Percentiles rank a stretch among this genome's conserved stretches.
Evolutionary conservation across 1,284 basidiomycete species (phyloP).

Genomic region (Apiotrichum gracile): DNA sequence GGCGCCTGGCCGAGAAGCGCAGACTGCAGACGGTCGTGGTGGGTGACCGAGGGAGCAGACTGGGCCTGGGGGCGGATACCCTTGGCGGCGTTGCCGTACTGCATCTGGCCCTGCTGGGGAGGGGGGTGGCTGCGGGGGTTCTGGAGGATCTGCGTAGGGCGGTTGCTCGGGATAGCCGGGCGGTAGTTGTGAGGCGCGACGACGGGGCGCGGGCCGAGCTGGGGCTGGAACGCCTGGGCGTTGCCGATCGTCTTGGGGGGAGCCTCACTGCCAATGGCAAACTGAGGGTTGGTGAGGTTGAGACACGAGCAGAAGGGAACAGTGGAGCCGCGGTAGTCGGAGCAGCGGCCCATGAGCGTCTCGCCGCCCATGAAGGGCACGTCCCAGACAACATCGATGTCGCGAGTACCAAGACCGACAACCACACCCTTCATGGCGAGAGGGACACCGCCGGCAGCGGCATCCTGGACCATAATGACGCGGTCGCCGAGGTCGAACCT

Average conservation of each 20-base stretch:
- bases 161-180: constrained; percentile 45
- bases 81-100: constrained; percentile 43
- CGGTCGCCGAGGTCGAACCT: constrained; percentile 89
- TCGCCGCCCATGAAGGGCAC: constrained; percentile 88
- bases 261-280: constrained; percentile 56
- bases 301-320: constrained; percentile 78
- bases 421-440: constrained; percentile 89
- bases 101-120: constrained; percentile 14
- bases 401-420: constrained; percentile 75
- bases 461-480: constrained; percentile 91
- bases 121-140: constrained; percentile 51
- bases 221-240: constrained; percentile 57
- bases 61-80: constrained; percentile 25
- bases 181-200: constrained; percentile 61
- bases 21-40: constrained; percentile 31
- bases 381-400: constrained; percentile 97
- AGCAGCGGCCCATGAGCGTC: constrained; percentile 83
- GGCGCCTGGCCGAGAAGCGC: constrained; percentile 19
- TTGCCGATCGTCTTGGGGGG: constrained; percentile 39
- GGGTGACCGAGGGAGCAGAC: constrained; percentile 7
- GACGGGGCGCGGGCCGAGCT: constrained; percentile 60
- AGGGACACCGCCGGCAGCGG: constrained; percentile 74
- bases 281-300: constrained; percentile 77
- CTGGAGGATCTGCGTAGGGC: constrained; percentile 54
- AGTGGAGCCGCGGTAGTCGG: constrained; percentile 78